phyloP scores from a whole-genome alignment of 2,329 filamentous ascomycete genomes.

The Lachnellula arida region DNA sequence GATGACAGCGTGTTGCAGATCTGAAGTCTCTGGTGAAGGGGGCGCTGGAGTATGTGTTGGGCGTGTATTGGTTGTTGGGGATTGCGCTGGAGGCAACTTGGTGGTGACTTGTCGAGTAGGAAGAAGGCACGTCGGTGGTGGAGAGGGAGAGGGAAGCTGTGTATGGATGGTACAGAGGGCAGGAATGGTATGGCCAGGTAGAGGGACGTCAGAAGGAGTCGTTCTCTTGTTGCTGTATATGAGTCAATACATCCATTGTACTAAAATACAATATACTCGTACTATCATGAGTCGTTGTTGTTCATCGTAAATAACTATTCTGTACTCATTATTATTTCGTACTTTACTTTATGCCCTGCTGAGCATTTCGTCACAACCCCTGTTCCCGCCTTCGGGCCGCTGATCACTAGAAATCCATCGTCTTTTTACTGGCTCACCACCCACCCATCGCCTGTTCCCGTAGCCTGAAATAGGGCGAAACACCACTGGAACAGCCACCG shows the following conservation, averaged over 20 bases:
- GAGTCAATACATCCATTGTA: neutral
- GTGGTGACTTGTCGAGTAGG: slow-evolving; percentile 19
- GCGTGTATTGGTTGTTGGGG: slow-evolving; percentile 22
- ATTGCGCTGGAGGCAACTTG: slow-evolving; percentile 6
- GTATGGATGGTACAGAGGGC: neutral
- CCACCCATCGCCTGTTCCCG: neutral
- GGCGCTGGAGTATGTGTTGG: slow-evolving; percentile 22
- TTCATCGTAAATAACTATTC: neutral
- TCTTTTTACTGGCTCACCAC: neutral
- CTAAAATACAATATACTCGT: neutral
- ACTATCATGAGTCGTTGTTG: neutral
- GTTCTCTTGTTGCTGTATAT: neutral
- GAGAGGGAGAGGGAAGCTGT: neutral
- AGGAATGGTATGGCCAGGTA: neutral
- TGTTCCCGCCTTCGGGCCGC: neutral
- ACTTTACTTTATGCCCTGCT: neutral
- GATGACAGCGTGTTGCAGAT: neutral
- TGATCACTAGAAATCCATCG: neutral
- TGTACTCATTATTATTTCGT: neutral
- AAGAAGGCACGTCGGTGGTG: slow-evolving; percentile 21
- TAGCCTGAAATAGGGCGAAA: slow-evolving; percentile 16
- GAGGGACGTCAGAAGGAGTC: neutral
- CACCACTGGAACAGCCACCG: slow-evolving; percentile 13
- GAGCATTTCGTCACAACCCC: neutral
- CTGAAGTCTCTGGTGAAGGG: neutral